These are phyloP conservation scores for Dipsacomyces acuminosporus DNA, from an alignment of 371 early-diverging fungal genomes.

Conservation along the genomic window DNA sequence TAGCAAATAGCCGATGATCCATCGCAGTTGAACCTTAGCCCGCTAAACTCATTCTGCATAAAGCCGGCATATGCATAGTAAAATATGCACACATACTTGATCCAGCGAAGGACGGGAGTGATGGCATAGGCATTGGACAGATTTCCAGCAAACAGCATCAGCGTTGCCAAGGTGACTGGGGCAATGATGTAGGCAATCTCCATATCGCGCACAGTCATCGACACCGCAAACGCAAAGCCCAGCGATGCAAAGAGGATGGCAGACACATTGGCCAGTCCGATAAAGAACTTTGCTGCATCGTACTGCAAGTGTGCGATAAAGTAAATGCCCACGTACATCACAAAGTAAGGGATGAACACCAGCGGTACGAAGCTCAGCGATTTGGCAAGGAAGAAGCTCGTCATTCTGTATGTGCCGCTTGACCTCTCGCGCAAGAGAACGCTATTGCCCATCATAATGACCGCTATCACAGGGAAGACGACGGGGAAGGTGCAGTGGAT, in stretches of 20 bases:
- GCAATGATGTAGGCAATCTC: conserved; percentile 48
- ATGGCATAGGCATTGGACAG: conserved; percentile 40
- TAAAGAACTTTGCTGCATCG: conserved; percentile 33
- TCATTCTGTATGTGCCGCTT: conserved; percentile 44
- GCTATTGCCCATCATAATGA: conserved; percentile 31
- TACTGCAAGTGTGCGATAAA: conserved; percentile 45
- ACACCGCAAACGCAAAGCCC: conserved; percentile 40
- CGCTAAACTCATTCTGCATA: conserved; percentile 46
- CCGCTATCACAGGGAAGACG: conserved; percentile 30
- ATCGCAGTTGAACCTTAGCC: conserved; percentile 32
- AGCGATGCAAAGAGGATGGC: conserved; percentile 31
- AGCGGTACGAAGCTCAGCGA: conserved; percentile 36
- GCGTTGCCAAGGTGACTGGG: conserved; percentile 41
- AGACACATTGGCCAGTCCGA: conserved; percentile 20
- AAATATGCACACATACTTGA: conserved; percentile 43
- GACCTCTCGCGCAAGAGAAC: conserved; percentile 44
- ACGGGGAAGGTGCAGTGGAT: conserved; percentile 34
- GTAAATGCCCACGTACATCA: conserved; percentile 35
- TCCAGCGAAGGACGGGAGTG: conserved; percentile 45
- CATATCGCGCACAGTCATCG: conserved; percentile 25
- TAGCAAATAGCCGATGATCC: conserved; percentile 11
- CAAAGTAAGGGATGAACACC: conserved; percentile 11
- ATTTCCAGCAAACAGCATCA: conserved; percentile 50
- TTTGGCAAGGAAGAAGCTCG: conserved; percentile 33
- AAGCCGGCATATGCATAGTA: conserved; percentile 44